Evolutionary conservation across 2,329 filamentous ascomycete species (phyloP), one percentile per base, ranked within the genome.

Genomic region (Dissoconium aciculare): DNA sequence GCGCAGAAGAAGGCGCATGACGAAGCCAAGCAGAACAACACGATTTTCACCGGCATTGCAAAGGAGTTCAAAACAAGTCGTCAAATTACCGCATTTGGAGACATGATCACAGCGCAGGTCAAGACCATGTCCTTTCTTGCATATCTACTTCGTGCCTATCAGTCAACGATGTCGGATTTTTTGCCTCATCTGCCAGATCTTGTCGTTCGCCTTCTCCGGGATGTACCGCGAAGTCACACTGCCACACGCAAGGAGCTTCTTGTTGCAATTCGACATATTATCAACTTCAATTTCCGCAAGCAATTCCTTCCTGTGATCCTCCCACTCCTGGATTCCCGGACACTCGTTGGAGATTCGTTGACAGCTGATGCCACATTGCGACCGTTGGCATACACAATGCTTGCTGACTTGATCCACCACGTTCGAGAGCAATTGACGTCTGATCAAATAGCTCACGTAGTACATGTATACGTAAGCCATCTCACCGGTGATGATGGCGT

Each of bases 61-160:
- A 80, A 80, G 28, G 80, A 83, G 35, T 94, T 99, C 50, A 87
- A 83, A 57, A 93, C 95, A 46, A 69, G 85, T 34, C 41, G 43
- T 4, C 46, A 45, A 28, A 36, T 37, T 10, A 79, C 79, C 9
- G 87, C 85, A 1, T 99, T 95, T 60, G 89, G 87, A 19, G 91
- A 98, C 47, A 92, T 95, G 43, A 91, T 98, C 41, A 95, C 84
- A 0, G 84, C 87, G 1, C 91, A 99, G 54, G 89, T 98, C 11
- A 95, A 99, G 63, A 95, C 87, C 0, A 95, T 98, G 87, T 95
- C 85, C 48, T 98, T 98, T 48, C 56, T 98, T 43, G 91, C 91
- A 1, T 98, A 95, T 50, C 62, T 98, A 1, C 67, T 98, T 9
- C 67, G 89, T 26, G 78, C 91, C 28, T 92, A 94, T 54, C 75